Base-by-base conservation (phyloP, 352 stramenopile genomes). In the Phytopythium montanum region DNA sequence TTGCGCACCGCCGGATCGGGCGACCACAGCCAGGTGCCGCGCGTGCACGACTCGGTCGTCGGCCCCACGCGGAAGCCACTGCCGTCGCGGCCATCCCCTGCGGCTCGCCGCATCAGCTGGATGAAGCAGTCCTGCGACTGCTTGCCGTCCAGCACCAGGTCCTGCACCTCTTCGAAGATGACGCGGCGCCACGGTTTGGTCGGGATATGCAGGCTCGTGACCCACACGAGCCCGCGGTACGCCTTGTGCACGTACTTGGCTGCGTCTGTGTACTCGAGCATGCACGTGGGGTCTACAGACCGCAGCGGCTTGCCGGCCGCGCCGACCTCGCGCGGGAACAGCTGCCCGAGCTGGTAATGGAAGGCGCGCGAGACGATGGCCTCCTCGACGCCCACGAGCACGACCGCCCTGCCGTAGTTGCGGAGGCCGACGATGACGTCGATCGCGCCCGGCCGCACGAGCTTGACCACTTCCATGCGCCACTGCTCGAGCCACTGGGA, bases 161-260 rank as follows among this genome's bases (percentile, higher is more conserved):
- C 87, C 56, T 95, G 87, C 21, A 95, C 85, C 63, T 95, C 87
- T 64, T 95, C 87, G 69, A 94, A 95, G 34, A 95, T 74, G 6
- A 94, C 85, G 6, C 87, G 77, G 34, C 85, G 75, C 82, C 85
- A 93, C 13, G 72, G 72, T 49, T 90, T 87, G 26, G 72, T 64
- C 0, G 84, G 87, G 5, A 87, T 48, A 59, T 94, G 84, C 52
- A 96, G 57, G 14, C 56, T 61, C 1, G 77, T 83, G 7, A 83
- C 77, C 76, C 87, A 93, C 12, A 94, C 67, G 2, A 75, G 76
- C 1, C 87, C 87, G 13, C 70, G 75, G 65, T 96, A 94, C 2
- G 80, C 84, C 49, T 93, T 94, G 62, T 84, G 86, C 56, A 90
- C 81, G 58, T 88, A 89, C 61, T 88, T 89, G 41, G 81, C 87